phyloP scores from a whole-genome alignment of 768 basidiomycete genomes.

The Psilocybe sp. region DNA sequence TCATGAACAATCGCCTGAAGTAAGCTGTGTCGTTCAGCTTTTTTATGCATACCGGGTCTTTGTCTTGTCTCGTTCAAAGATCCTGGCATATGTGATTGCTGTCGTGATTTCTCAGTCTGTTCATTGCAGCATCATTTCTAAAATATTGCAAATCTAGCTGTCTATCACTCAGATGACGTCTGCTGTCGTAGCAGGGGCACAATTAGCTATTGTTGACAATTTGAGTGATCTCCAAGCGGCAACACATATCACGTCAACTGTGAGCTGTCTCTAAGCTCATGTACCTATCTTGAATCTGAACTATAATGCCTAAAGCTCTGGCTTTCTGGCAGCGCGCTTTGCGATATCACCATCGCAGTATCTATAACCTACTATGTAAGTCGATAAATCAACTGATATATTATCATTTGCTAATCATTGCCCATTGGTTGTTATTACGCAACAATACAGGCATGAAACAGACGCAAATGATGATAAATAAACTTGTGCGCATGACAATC shows the following conservation, averaged over 20 bases:
- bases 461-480: conserved; percentile 14
- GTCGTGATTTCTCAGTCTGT: background rate
- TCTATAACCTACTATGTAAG: conserved; percentile 26
- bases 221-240: conserved; percentile 3
- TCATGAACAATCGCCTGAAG: too few relatives aligned
- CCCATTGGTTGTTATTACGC: background rate
- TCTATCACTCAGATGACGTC: conserved; percentile 7
- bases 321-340: conserved; percentile 20
- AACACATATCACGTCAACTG: conserved; percentile 3
- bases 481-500: conserved; percentile 23
- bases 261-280: background rate
- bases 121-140: background rate
- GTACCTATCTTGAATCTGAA: background rate
- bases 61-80: too few relatives aligned
- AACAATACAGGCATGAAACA: conserved; percentile 9
- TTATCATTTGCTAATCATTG: conserved; percentile 3
- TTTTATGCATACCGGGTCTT: too few relatives aligned
- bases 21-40: too few relatives aligned
- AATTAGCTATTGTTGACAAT: conserved; percentile 1
- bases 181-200: background rate
- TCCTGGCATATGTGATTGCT: conserved; percentile 2
- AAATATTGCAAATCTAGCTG: background rate
- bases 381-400: background rate
- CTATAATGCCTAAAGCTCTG: conserved; percentile 17
- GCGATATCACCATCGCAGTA: conserved; percentile 24